Percentiles rank a stretch among this genome's conserved stretches.
These are phyloP conservation scores for Stephania yunnanensis DNA, from an alignment of 164 flowering plant genomes.

Conservation along the genomic window DNA sequence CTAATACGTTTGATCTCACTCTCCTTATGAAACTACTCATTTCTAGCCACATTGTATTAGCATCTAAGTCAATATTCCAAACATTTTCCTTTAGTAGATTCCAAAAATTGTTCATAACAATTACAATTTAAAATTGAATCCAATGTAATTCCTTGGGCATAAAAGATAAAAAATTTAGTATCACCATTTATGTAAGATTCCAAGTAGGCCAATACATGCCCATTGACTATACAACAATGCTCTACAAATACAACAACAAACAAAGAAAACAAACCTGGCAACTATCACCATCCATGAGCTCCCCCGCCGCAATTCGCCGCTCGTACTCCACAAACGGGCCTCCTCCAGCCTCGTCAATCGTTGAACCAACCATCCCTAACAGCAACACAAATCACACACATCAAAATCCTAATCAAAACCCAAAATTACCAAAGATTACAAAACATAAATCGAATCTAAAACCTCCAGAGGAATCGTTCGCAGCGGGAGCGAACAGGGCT, in stretches of 20 bases:
- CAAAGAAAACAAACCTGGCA: conserved; percentile 53
- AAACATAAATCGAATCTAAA: conserved; percentile 11
- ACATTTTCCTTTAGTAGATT: too few relatives aligned
- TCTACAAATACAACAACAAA: not conserved
- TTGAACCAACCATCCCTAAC: conserved; percentile 2
- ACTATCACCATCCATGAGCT: conserved; percentile 77
- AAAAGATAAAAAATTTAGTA: not conserved
- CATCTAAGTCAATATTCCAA: too few relatives aligned
- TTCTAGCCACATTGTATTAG: too few relatives aligned
- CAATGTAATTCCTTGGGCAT: not conserved
- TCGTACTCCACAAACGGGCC: conserved; percentile 96
- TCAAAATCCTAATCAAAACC: not conserved
- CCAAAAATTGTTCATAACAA: not conserved
- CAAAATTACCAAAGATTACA: not conserved
- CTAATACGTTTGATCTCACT: too few relatives aligned
- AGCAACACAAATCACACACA: not conserved
- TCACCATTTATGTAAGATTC: not conserved
- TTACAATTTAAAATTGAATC: too few relatives aligned
- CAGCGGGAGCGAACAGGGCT: conserved; percentile 41
- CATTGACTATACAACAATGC: not conserved
- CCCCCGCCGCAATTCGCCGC: conserved; percentile 73
- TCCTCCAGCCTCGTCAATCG: conserved; percentile 33
- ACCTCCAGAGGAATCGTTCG: conserved; percentile 37
- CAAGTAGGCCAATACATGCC: not conserved
- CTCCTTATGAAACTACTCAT: too few relatives aligned